Percentiles rank a stretch among this genome's conserved stretches.
Evolutionary conservation across 164 flowering plant species (phyloP).

Genomic region (Platanus orientalis): DNA sequence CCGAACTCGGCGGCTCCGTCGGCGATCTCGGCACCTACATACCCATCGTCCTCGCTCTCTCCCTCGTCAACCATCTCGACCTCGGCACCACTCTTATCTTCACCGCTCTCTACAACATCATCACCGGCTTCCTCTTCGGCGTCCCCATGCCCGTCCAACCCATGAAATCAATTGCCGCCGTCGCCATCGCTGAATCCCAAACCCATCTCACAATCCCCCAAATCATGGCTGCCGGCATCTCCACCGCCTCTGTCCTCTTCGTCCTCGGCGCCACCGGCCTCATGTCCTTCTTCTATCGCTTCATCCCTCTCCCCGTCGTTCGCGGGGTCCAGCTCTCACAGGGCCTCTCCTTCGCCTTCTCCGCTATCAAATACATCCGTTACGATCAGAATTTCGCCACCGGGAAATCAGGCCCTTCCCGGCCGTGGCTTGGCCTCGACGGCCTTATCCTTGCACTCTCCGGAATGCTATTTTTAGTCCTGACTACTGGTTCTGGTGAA

Average conservation of each 20-base stretch:
- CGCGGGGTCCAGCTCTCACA: constrained; percentile 93
- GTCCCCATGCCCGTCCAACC: constrained; percentile 96
- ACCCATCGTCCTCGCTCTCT: constrained; percentile 73
- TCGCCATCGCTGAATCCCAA: constrained; percentile 64
- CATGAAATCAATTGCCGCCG: constrained; percentile 94
- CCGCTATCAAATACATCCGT: constrained; percentile 78
- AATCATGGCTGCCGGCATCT: constrained; percentile 76
- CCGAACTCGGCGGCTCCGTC: constrained; percentile 74
- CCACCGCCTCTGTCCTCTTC: constrained; percentile 58
- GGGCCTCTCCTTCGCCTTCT: constrained; percentile 77
- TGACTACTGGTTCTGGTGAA: constrained; percentile 60
- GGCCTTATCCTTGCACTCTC: constrained; percentile 68
- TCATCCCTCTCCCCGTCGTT: constrained; percentile 79
- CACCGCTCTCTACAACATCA: constrained; percentile 74
- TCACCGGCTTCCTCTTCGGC: constrained; percentile 73
- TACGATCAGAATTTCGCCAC: constrained; percentile 50
- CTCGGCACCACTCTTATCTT: constrained; percentile 74
- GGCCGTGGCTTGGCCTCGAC: constrained; percentile 71
- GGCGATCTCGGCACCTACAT: constrained; percentile 92
- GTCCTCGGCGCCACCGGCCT: constrained; percentile 78
- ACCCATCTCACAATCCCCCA: constrained; percentile 58
- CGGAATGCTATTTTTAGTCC: constrained; percentile 40
- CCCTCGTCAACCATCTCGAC: constrained; percentile 61
- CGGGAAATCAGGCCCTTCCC: constrained; percentile 40
- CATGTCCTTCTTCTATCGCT: constrained; percentile 67